A percentile compares a stretch with the other conserved stretches of the same genome.
Evolutionary conservation across 768 basidiomycete genomes (phyloP).

Genomic region (Xerocomus spinulosus): DNA sequence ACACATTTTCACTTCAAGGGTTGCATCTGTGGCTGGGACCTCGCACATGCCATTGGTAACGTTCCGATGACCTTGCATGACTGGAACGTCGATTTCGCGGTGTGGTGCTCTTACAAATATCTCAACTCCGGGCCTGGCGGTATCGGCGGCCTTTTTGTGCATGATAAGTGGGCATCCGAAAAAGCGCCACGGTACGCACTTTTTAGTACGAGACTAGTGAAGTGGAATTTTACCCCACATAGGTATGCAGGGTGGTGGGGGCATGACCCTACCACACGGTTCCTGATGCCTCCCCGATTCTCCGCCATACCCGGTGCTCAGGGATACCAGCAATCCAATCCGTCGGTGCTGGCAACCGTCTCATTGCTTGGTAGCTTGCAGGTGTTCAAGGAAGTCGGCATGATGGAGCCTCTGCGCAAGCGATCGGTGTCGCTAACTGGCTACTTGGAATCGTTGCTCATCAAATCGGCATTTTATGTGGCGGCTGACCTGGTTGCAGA

Average conservation of each 20-base stretch:
- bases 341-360: slow-evolving; percentile 73
- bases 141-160: slow-evolving; percentile 92
- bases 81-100: slow-evolving; percentile 96
- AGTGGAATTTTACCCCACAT: slow-evolving; percentile 12
- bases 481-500: slow-evolving; percentile 34
- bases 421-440: slow-evolving; percentile 70
- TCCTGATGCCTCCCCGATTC: slow-evolving; percentile 84
- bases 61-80: slow-evolving; percentile 85
- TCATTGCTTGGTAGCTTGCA: slow-evolving; percentile 81
- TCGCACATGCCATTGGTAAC: slow-evolving; percentile 94
- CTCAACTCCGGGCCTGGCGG: slow-evolving; percentile 95
- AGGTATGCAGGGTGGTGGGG: slow-evolving; percentile 99
- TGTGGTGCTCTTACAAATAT: slow-evolving; percentile 99
- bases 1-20: slow-evolving; percentile 51
- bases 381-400: slow-evolving; percentile 73
- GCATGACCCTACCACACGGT: slow-evolving; percentile 80
- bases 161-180: slow-evolving; percentile 70
- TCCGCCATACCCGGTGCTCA: slow-evolving; percentile 84
- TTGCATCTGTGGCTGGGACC: slow-evolving; percentile 92
- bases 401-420: slow-evolving; percentile 61
- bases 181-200: slow-evolving; percentile 57
- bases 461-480: slow-evolving; percentile 60
- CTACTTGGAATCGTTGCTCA: slow-evolving; percentile 62
- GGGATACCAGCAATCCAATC: slow-evolving; percentile 96
- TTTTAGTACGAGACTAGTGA: slow-evolving; percentile 5